Evolutionary conservation across 1,284 basidiomycete species (phyloP).

Genomic region (Coniferiporia weirii): DNA sequence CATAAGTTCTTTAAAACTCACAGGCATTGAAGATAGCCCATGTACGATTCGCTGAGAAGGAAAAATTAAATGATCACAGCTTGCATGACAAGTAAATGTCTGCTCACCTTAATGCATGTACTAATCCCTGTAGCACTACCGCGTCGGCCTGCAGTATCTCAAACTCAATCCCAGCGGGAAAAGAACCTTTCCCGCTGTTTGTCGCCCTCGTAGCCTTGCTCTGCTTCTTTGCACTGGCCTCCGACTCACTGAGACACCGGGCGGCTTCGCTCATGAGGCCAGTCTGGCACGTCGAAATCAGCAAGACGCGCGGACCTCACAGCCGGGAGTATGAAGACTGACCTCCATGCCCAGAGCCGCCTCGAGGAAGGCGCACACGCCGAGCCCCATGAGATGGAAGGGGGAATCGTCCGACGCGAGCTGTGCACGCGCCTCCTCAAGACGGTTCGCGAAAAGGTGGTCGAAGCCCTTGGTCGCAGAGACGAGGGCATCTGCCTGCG

Average conservation of each 20-base stretch:
- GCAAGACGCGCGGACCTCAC: slow-evolving; percentile 1
- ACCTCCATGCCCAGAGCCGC: slow-evolving; percentile 80
- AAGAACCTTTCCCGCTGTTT: slow-evolving; percentile 25
- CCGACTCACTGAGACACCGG: slow-evolving; percentile 47
- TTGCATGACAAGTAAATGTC: neutral
- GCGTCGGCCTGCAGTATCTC: slow-evolving; percentile 70
- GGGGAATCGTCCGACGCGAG: slow-evolving; percentile 52
- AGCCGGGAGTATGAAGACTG: slow-evolving; percentile 18
- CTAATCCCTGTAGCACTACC: slow-evolving; percentile 61
- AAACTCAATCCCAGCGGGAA: slow-evolving; percentile 62
- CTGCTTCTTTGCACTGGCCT: slow-evolving; percentile 55
- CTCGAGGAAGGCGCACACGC: slow-evolving; percentile 69
- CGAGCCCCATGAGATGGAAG: slow-evolving; percentile 66
- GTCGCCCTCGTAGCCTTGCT: slow-evolving; percentile 35
- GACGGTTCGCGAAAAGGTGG: slow-evolving; percentile 60
- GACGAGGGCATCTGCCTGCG: slow-evolving; percentile 33
- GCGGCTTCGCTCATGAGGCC: slow-evolving; percentile 54
- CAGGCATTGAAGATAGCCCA: slow-evolving; percentile 75
- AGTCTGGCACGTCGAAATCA: slow-evolving; percentile 29
- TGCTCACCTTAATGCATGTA: slow-evolving; percentile 59
- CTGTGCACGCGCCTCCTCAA: slow-evolving; percentile 44
- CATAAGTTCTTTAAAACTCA: slow-evolving; percentile 30
- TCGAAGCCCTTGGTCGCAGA: slow-evolving; percentile 60
- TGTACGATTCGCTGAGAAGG: slow-evolving; percentile 58
- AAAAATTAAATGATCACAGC: neutral